These are phyloP conservation scores for Thelephora terrestris DNA, from an alignment of 1,284 basidiomycete genomes.

Conservation along the genomic window DNA sequence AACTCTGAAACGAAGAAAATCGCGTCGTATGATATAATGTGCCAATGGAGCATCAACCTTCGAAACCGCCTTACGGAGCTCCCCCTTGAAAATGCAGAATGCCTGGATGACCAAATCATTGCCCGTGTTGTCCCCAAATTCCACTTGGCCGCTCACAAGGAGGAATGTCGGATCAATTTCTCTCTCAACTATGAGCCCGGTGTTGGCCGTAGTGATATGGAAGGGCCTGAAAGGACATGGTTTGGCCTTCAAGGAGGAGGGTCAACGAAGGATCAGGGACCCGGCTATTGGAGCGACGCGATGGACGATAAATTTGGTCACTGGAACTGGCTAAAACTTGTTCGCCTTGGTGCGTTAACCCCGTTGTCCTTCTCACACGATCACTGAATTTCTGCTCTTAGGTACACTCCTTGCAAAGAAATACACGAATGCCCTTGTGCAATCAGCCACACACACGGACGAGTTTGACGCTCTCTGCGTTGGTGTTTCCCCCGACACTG, in stretches of 20 bases:
- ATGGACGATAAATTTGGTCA: conserved; percentile 9
- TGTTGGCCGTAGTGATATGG: conserved; percentile 11
- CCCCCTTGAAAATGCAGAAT: background rate
- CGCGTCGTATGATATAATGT: conserved; percentile 14
- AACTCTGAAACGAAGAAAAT: background rate
- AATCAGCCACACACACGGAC: background rate
- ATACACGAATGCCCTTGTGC: background rate
- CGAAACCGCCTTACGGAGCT: too few species aligned
- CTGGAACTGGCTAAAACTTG: conserved; percentile 11
- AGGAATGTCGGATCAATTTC: conserved; percentile 8
- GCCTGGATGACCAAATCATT: conserved; percentile 1
- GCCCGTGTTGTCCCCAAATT: conserved; percentile 12
- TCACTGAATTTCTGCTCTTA: too few species aligned
- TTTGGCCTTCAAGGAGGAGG: conserved; percentile 8
- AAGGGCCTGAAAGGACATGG: conserved; percentile 15
- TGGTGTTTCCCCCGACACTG: too few species aligned
- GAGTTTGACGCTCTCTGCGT: too few species aligned
- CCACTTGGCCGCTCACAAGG: conserved; percentile 11
- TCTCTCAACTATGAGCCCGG: conserved; percentile 11
- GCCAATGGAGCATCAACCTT: conserved; percentile 13
- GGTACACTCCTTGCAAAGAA: too few species aligned
- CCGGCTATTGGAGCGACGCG: conserved; percentile 6
- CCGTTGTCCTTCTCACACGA: too few species aligned
- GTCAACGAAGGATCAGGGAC: conserved; percentile 9
- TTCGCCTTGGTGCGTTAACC: conserved; percentile 2